Conservation (phyloP, 257 asterid genomes). For the Solanum appendiculatum region DNA sequence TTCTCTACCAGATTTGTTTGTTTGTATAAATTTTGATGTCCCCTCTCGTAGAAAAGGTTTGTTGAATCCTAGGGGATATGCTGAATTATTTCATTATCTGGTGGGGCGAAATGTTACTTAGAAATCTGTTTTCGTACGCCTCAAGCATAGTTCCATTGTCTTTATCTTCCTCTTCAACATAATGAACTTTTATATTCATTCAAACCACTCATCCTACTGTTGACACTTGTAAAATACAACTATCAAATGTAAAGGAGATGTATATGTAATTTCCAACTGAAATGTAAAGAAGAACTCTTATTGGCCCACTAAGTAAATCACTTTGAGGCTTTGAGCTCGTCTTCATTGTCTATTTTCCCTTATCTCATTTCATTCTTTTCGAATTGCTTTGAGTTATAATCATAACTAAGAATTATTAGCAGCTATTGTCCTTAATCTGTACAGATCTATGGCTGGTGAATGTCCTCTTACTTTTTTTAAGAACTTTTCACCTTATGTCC, state of each 20-base stretch:
- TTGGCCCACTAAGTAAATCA: not conserved
- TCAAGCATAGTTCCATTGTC: not conserved
- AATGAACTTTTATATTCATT: not conserved
- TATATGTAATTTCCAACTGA: not conserved
- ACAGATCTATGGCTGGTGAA: not conserved
- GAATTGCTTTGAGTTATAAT: not conserved
- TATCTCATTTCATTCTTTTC: not conserved
- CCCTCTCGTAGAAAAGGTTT: not conserved
- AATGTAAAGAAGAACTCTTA: not conserved
- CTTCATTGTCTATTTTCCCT: not conserved
- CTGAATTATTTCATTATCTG: not conserved
- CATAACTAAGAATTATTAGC: not conserved
- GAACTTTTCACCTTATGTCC: not conserved
- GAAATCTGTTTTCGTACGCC: not conserved
- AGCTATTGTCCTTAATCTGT: not conserved
- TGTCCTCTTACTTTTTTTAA: not conserved
- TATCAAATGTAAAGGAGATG: not conserved
- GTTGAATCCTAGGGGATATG: not conserved
- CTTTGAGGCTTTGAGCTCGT: not conserved
- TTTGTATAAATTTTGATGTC: not conserved
- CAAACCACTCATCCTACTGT: not conserved
- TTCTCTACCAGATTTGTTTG: not conserved
- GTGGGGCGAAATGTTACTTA: not conserved
- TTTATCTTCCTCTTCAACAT: not conserved
- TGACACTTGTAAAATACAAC: not conserved